A percentile compares a stretch with the other conserved stretches of the same genome.
phyloP scores from a whole-genome alignment of 306 rosid genomes.

The Quercus mongolica region DNA sequence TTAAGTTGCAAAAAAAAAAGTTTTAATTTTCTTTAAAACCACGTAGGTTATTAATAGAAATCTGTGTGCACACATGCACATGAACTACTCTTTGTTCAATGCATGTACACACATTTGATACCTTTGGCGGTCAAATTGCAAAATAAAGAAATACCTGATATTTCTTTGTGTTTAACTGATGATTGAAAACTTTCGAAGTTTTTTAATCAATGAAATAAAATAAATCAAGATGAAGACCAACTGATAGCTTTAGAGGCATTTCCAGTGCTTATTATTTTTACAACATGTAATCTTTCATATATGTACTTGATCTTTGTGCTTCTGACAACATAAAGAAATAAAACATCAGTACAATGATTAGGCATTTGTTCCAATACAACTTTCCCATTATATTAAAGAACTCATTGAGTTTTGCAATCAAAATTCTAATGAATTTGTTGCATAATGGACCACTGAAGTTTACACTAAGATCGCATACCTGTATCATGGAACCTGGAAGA shows the following conservation, averaged over 20 bases:
- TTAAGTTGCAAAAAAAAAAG: too few species aligned
- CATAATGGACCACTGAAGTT: background rate
- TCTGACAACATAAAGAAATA: background rate
- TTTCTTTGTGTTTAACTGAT: too few species aligned
- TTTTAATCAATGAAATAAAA: background rate
- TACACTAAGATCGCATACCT: constrained; percentile 38
- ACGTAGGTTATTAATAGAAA: background rate
- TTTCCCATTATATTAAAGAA: background rate
- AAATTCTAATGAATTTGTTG: background rate
- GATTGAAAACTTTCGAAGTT: too few species aligned
- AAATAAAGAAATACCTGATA: background rate
- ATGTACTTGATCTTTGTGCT: background rate
- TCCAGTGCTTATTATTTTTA: background rate
- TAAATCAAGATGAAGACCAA: background rate
- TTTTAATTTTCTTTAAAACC: background rate
- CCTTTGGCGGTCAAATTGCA: background rate
- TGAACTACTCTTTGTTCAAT: background rate
- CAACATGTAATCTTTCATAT: background rate
- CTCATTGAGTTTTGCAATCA: background rate
- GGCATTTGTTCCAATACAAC: background rate
- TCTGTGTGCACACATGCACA: background rate
- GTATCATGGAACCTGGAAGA: constrained; percentile 99
- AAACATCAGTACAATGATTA: background rate
- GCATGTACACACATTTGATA: background rate
- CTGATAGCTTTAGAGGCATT: background rate